Evolutionary conservation across 495 filamentous ascomycete genomes (phyloP).

Genomic region (Penicillium pulvis): DNA sequence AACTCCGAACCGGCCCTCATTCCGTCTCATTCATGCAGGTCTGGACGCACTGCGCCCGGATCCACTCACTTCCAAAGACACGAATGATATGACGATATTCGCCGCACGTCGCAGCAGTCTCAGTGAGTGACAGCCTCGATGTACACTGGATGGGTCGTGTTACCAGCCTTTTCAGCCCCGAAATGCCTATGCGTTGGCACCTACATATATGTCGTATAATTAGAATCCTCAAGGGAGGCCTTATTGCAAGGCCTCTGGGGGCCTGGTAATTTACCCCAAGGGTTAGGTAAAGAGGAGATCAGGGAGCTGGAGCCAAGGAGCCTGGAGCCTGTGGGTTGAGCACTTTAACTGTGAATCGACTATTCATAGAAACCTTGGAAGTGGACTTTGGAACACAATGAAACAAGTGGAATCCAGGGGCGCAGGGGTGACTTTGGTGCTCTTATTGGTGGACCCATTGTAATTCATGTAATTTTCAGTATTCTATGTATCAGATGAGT

Average conservation of each 20-base stretch:
- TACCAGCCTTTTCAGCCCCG: conserved; percentile 2
- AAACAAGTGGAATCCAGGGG: conserved; percentile 28
- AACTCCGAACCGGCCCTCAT: neutral
- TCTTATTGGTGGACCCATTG: conserved; percentile 1
- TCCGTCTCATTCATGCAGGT: neutral
- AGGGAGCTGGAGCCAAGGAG: too few species aligned
- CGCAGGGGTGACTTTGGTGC: conserved; percentile 13
- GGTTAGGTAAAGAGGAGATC: too few species aligned
- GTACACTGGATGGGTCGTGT: neutral
- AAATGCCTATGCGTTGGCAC: neutral
- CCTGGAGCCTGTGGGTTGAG: too few species aligned
- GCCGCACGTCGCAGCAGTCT: conserved; percentile 6
- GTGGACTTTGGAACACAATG: neutral
- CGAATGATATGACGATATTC: conserved; percentile 2
- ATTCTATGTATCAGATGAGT: conserved; percentile 11
- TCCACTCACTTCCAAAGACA: neutral
- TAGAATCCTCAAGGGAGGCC: neutral
- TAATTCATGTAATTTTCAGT: neutral
- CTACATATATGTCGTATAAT: too few species aligned
- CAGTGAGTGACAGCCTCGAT: neutral
- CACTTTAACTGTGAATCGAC: too few species aligned
- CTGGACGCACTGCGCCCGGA: conserved; percentile 4
- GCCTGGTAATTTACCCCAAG: neutral
- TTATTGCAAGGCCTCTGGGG: neutral
- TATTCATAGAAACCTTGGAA: neutral